Conservation (phyloP, 1,284 basidiomycete genomes). For the Erythrobasidium hasegawianum region DNA sequence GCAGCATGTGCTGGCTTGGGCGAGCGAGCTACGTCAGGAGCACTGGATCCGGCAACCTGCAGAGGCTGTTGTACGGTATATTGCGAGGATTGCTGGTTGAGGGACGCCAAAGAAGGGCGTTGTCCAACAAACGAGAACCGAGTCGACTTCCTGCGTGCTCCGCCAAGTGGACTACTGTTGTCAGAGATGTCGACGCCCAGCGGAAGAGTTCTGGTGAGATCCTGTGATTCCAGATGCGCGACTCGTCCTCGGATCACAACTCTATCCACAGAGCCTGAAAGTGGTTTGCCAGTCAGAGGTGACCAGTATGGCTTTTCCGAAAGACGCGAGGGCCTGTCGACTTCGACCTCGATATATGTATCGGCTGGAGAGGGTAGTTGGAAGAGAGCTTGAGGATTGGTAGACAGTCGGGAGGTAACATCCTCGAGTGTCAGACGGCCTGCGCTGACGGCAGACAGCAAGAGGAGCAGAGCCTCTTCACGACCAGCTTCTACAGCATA, state of each 20-base stretch:
- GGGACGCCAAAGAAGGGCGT: constrained; percentile 41
- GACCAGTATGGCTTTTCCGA: constrained; percentile 64
- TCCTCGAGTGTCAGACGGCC: constrained; percentile 78
- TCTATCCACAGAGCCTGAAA: constrained; percentile 78
- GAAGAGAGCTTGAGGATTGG: constrained; percentile 91
- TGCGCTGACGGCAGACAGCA: constrained; percentile 79
- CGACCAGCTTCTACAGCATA: constrained; percentile 73
- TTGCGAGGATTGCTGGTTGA: constrained; percentile 27
- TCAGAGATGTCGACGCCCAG: constrained; percentile 78
- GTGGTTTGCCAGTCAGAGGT: constrained; percentile 62
- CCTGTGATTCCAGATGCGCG: constrained; percentile 74
- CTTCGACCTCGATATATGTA: constrained; percentile 88
- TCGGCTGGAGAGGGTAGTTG: constrained; percentile 67
- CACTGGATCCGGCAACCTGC: constrained; percentile 26
- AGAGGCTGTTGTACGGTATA: constrained; percentile 47
- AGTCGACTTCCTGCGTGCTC: constrained; percentile 41
- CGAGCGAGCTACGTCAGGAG: constrained; percentile 27
- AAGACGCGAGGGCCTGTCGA: constrained; percentile 64
- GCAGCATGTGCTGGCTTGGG: constrained; percentile 28
- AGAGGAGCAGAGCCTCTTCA: constrained; percentile 80
- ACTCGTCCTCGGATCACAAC: constrained; percentile 91
- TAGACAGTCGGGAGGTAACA: constrained; percentile 73
- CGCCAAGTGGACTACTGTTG: constrained; percentile 56
- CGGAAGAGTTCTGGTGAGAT: constrained; percentile 46
- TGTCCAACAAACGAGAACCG: constrained; percentile 43